Evolutionary conservation across 73 alveolate genomes (phyloP).

Genomic region (Tetrahymena thermophila): DNA sequence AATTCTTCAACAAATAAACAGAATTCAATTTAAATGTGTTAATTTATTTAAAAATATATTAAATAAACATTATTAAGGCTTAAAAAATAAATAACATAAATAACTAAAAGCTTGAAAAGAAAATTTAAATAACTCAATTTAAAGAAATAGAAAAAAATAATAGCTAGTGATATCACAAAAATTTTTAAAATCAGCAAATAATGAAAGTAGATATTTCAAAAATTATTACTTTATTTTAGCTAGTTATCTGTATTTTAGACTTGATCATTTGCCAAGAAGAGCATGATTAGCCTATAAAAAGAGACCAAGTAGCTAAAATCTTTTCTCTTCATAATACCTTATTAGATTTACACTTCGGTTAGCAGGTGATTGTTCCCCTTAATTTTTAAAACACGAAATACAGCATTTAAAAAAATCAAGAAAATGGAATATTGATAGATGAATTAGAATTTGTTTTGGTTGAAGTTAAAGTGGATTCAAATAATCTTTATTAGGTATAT

Average conservation of each 20-base stretch:
- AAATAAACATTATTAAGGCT: no score
- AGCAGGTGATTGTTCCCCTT: not conserved
- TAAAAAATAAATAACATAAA: no score
- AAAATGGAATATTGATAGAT: not conserved
- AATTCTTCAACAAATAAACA: no score
- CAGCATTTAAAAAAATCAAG: not conserved
- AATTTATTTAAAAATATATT: no score
- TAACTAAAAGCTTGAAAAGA: no score
- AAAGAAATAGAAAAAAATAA: no score
- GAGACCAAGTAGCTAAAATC: not conserved
- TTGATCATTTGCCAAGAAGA: not conserved
- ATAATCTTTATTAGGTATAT: not conserved
- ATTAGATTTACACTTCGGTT: not conserved
- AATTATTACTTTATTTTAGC: not conserved
- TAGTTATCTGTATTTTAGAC: not conserved
- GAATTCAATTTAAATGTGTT: no score
- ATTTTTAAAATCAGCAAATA: no score
- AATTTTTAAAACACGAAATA: not conserved
- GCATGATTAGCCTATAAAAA: not conserved
- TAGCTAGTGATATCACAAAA: no score
- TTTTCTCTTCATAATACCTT: not conserved
- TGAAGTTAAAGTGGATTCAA: not conserved
- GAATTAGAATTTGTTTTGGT: not conserved
- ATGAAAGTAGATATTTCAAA: not conserved
- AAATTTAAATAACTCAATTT: no score